Conservation (phyloP, 176 grass and related monocot genomes). For the Triticum dicoccoides region DNA sequence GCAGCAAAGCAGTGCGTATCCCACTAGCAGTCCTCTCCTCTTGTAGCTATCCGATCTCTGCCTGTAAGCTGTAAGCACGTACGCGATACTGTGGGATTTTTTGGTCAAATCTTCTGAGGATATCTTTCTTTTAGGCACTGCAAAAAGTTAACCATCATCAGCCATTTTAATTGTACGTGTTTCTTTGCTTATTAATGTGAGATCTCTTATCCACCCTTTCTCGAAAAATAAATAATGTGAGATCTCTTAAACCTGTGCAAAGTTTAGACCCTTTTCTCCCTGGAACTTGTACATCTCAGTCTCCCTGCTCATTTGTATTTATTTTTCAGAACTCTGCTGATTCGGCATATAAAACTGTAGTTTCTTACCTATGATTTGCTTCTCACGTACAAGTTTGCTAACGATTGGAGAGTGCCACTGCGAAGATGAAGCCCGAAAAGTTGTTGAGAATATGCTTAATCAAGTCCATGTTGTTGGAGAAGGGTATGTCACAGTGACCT, state of each 20-base stretch:
- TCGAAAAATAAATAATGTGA: neutral
- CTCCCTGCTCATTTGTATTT: neutral
- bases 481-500: slow-evolving; percentile 54
- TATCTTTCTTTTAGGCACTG: neutral
- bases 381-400: slow-evolving; percentile 60
- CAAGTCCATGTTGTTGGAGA: slow-evolving; percentile 86
- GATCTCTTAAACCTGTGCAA: neutral
- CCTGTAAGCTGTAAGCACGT: slow-evolving; percentile 15
- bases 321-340: neutral
- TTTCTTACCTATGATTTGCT: slow-evolving; percentile 23
- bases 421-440: slow-evolving; percentile 64
- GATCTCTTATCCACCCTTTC: neutral
- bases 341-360: neutral
- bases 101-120: neutral
- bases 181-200: slow-evolving; percentile 13
- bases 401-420: slow-evolving; percentile 74
- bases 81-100: neutral
- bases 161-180: neutral
- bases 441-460: slow-evolving; percentile 75
- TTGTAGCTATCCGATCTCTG: neutral
- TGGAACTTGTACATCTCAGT: neutral
- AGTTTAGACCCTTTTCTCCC: neutral
- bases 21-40: slow-evolving; percentile 1
- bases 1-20: neutral
- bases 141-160: slow-evolving; percentile 3